Evolutionary conservation across 1,139 yeast genomes (phyloP).

Genomic region (Yarrowia galli): DNA sequence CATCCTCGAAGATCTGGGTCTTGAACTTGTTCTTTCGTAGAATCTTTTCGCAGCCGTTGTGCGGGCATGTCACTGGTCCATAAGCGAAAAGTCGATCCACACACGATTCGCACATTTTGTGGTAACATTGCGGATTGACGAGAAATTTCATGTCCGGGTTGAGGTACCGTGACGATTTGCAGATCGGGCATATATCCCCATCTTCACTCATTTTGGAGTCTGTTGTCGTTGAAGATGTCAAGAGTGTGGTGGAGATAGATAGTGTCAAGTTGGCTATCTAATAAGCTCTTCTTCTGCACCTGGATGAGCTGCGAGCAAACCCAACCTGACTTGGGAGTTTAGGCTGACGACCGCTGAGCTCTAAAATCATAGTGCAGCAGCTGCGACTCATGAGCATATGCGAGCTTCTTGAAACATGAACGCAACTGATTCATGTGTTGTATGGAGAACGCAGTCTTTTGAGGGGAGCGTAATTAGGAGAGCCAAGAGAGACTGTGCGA

Average conservation of each 20-base stretch:
- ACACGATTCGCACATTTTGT: constrained; percentile 95
- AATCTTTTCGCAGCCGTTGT: constrained; percentile 87
- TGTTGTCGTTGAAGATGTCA: background rate
- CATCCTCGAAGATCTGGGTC: constrained; percentile 89
- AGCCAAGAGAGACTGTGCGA: too few relatives aligned
- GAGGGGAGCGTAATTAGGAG: background rate
- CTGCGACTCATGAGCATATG: too few relatives aligned
- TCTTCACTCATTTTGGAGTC: constrained; percentile 31
- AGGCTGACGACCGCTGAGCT: constrained; percentile 8
- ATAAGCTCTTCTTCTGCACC: constrained; percentile 4
- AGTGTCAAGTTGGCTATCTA: background rate
- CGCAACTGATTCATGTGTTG: background rate
- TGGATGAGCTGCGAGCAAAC: constrained; percentile 30
- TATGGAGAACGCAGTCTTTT: background rate
- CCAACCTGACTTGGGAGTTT: constrained; percentile 13
- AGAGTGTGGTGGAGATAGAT: background rate
- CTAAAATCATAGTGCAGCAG: background rate
- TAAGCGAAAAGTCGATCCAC: constrained; percentile 91
- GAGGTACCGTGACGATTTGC: constrained; percentile 92
- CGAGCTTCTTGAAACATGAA: too few relatives aligned
- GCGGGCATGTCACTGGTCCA: constrained; percentile 98
- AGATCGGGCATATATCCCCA: constrained; percentile 92
- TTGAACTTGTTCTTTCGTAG: constrained; percentile 88
- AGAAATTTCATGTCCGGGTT: constrained; percentile 93
- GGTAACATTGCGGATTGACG: constrained; percentile 97